These are phyloP conservation scores for Chlorella sp. DNA, from an alignment of 139 green algal genomes.

Conservation along the genomic window DNA sequence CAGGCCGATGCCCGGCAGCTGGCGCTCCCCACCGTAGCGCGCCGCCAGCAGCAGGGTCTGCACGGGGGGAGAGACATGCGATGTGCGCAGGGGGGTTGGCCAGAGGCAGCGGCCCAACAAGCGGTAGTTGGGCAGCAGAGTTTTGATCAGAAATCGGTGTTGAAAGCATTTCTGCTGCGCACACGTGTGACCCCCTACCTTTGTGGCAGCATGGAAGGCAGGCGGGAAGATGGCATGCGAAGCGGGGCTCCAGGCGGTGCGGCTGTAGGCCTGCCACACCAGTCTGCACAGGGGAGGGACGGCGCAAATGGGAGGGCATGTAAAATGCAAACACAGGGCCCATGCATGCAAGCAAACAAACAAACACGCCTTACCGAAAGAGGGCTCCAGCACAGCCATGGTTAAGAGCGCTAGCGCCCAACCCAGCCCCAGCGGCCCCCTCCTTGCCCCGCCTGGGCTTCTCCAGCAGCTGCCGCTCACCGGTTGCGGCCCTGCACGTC, in stretches of 20 bases:
- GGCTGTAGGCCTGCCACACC: conserved; percentile 17
- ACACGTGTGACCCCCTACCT: too few relatives aligned
- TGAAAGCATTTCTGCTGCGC: too few relatives aligned
- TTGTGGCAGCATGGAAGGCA: background rate
- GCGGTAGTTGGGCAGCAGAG: too few relatives aligned
- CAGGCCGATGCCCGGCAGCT: background rate
- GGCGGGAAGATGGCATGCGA: background rate
- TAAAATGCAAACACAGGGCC: background rate
- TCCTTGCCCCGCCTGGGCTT: background rate
- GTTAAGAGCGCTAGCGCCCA: background rate
- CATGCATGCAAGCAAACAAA: background rate
- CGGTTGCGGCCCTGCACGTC: conserved; percentile 12
- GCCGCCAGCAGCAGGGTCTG: conserved; percentile 16
- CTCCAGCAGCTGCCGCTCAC: background rate
- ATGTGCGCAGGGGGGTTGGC: too few relatives aligned
- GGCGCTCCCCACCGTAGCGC: background rate
- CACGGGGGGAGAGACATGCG: too few relatives aligned
- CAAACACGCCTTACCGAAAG: background rate
- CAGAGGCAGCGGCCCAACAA: too few relatives aligned
- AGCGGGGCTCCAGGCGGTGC: background rate
- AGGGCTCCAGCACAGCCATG: background rate
- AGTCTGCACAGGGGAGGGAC: background rate
- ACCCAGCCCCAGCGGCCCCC: background rate
- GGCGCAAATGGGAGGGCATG: background rate
- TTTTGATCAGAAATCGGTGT: too few relatives aligned